These are phyloP conservation scores for Aspergillus udagawae DNA, from an alignment of 2,329 filamentous ascomycete species.

Conservation along the genomic window DNA sequence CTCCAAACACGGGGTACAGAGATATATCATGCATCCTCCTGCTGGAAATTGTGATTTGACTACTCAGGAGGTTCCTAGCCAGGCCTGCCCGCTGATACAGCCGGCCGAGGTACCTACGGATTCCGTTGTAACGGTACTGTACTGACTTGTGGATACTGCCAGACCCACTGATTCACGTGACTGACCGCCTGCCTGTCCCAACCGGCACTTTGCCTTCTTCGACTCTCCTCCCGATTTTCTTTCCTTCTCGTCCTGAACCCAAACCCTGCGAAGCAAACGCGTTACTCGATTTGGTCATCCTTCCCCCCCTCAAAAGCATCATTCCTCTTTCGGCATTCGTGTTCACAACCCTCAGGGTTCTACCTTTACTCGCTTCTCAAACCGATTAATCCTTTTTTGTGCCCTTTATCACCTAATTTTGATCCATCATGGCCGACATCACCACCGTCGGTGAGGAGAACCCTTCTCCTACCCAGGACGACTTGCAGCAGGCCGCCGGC, in stretches of 20 bases:
- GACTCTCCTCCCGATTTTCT: constrained; percentile 27
- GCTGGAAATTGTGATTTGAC: background rate
- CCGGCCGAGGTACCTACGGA: background rate
- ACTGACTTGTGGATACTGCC: background rate
- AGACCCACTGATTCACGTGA: constrained; percentile 21
- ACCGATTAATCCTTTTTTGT: constrained; percentile 7
- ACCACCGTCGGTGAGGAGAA: constrained; percentile 73
- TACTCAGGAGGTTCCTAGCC: too few relatives aligned
- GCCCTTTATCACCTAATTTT: constrained; percentile 8
- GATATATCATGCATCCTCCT: background rate
- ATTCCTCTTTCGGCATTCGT: constrained; percentile 43
- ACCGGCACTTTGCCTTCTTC: constrained; percentile 34
- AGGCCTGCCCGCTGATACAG: background rate
- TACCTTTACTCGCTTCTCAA: constrained; percentile 11
- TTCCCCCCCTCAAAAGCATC: constrained; percentile 37
- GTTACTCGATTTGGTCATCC: constrained; percentile 46
- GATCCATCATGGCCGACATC: constrained; percentile 67
- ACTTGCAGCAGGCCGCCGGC: constrained; percentile 57
- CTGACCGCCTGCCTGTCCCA: constrained; percentile 25
- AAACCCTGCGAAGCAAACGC: constrained; percentile 43
- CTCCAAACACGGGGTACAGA: background rate
- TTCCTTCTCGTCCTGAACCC: constrained; percentile 34
- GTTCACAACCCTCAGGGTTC: constrained; percentile 16
- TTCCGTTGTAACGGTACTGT: background rate
- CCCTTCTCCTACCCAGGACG: constrained; percentile 68